These are phyloP conservation scores for Arabidopsis hybrid DNA, from an alignment of 441 rosid genomes.

Conservation along the genomic window DNA sequence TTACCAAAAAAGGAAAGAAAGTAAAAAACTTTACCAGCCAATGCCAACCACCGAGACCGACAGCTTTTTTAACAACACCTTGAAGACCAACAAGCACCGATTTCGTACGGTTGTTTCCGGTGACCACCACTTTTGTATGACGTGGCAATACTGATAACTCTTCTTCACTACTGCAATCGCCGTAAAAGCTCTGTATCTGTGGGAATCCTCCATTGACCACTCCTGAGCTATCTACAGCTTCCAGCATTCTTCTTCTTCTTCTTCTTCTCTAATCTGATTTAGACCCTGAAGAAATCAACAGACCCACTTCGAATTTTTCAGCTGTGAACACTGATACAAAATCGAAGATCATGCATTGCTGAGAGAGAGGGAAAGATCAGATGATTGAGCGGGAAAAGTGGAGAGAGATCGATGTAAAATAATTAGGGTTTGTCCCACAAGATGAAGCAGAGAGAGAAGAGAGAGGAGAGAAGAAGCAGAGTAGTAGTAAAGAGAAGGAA, in stretches of 20 bases:
- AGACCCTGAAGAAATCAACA: not conserved
- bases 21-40: conserved; percentile 72
- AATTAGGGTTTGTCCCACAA: conserved; percentile 50
- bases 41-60: conserved; percentile 97
- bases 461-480: conserved; percentile 43
- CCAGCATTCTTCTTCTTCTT: conserved; percentile 59
- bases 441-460: conserved; percentile 54
- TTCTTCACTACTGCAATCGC: conserved; percentile 85
- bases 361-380: conserved; percentile 44
- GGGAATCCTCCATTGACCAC: conserved; percentile 64
- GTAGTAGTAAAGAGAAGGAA: conserved; percentile 28
- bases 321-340: conserved; percentile 37
- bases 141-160: conserved; percentile 97
- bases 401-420: conserved; percentile 30
- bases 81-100: conserved; percentile 98
- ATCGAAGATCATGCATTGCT: conserved; percentile 72
- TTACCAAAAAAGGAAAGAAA: conserved; percentile 14
- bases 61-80: conserved; percentile 98
- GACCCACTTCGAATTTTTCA: conserved; percentile 19
- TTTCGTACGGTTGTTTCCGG: conserved; percentile 96
- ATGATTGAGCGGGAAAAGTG: conserved; percentile 35
- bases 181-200: conserved; percentile 71
- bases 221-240: conserved; percentile 71
- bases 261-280: not conserved
- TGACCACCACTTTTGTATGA: conserved; percentile 95